phyloP scores from a whole-genome alignment of 2,329 filamentous ascomycete species.

The Ophiostoma sp. region DNA sequence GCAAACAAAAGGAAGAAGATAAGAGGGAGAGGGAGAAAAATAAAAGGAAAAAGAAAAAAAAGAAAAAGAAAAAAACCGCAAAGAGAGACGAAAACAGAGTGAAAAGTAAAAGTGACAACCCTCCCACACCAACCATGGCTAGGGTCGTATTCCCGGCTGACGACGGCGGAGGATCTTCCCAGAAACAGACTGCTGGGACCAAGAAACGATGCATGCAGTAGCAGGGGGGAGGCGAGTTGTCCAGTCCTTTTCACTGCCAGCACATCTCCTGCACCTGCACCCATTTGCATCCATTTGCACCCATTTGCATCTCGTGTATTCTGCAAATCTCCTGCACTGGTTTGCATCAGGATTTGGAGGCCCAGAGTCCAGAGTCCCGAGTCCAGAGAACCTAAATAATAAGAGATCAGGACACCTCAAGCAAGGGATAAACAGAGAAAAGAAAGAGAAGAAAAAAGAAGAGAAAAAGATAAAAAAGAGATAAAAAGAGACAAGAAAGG shows the following conservation, averaged over 20 bases:
- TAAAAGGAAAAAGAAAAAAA: not conserved
- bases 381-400: not conserved
- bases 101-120: not conserved
- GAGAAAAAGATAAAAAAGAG: not conserved
- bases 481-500: not conserved
- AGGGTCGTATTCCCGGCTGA: not conserved
- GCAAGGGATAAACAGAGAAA: not conserved
- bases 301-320: not conserved
- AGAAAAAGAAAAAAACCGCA: not conserved
- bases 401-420: not conserved
- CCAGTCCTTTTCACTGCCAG: not conserved
- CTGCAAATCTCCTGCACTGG: not conserved
- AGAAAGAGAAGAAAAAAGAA: not conserved
- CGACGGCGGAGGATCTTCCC: not conserved
- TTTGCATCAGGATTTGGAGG: not conserved
- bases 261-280: not conserved
- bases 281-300: not conserved
- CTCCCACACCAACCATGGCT: not conserved
- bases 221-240: not conserved
- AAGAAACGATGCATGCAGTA: constrained; percentile 12
- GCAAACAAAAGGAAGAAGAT: not conserved
- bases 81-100: too few species aligned
- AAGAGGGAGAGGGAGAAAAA: not conserved
- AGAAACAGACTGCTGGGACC: constrained; percentile 15
- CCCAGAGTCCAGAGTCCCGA: too few species aligned